These are phyloP conservation scores for Talaromyces sp. DNA, from an alignment of 2,329 filamentous ascomycete species.

Conservation along the genomic window DNA sequence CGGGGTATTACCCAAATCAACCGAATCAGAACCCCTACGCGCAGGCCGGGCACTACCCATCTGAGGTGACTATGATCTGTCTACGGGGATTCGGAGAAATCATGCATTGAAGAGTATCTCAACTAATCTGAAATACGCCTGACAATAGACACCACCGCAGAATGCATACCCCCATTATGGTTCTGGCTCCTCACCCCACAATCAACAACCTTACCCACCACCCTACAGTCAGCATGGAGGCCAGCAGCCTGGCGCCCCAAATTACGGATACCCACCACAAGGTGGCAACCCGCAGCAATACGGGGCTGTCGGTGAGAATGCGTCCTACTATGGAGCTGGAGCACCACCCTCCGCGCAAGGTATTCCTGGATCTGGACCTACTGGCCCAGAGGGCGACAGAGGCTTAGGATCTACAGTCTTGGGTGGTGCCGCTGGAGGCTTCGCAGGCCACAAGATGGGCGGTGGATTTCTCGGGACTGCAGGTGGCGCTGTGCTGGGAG, in stretches of 20 bases:
- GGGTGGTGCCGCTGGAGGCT: constrained; percentile 25
- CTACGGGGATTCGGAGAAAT: neutral
- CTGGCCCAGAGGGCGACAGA: constrained; percentile 15
- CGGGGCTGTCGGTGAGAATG: neutral
- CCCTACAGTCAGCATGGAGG: neutral
- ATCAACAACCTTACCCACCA: neutral
- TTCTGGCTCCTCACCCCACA: neutral
- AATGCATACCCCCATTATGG: neutral
- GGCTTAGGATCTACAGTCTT: constrained; percentile 24
- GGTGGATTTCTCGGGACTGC: constrained; percentile 16
- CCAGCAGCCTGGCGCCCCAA: neutral
- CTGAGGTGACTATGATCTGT: neutral
- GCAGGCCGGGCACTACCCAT: neutral
- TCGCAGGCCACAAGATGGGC: constrained; percentile 22
- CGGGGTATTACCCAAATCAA: neutral
- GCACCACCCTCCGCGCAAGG: neutral
- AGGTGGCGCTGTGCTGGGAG: constrained; percentile 23
- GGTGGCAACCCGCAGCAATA: neutral
- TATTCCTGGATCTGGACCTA: constrained; percentile 16
- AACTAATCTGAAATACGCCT: too few species aligned
- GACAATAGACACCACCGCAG: neutral
- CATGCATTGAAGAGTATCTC: too few species aligned
- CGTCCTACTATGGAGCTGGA: neutral
- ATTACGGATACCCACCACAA: neutral
- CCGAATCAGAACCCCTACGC: neutral